Conservation (phyloP, 2,329 filamentous ascomycete species). For the Helicocarpus griseus region DNA sequence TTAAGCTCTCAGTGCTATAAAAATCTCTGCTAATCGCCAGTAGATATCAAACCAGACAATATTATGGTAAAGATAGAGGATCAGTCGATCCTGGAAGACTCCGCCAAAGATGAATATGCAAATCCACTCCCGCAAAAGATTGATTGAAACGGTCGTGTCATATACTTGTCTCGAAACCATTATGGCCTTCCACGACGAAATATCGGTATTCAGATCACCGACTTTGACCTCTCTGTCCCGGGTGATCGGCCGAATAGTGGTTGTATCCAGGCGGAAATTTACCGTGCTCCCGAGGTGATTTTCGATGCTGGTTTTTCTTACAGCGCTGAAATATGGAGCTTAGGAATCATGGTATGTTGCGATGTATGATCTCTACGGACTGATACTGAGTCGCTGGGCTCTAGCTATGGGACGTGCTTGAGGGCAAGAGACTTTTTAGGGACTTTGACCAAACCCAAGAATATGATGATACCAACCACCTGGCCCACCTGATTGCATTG, state of each 20-base stretch:
- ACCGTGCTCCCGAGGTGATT: conserved; percentile 29
- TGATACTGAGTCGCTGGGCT: too few relatives aligned
- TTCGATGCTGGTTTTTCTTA: conserved; percentile 25
- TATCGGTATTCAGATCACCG: conserved; percentile 22
- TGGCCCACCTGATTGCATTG: conserved; percentile 19
- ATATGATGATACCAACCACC: conserved; percentile 16
- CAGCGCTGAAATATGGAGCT: conserved; percentile 30
- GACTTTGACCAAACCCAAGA: conserved; percentile 11
- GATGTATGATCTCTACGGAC: too few relatives aligned
- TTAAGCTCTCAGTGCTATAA: conserved; percentile 2
- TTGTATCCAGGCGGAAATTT: conserved; percentile 35
- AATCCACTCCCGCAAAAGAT: conserved; percentile 23
- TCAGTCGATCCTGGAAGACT: conserved; percentile 14
- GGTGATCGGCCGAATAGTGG: conserved; percentile 29
- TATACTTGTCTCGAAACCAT: conserved; percentile 26
- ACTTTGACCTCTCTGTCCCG: conserved; percentile 24
- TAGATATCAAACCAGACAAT: conserved; percentile 36
- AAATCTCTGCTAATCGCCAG: conserved; percentile 5
- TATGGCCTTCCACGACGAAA: conserved; percentile 17
- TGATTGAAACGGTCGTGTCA: conserved; percentile 19
- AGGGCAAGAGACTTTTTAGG: conserved; percentile 21
- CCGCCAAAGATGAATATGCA: conserved; percentile 20
- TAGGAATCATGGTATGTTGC: conserved; percentile 25
- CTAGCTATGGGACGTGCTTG: conserved; percentile 26
- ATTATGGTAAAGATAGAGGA: conserved; percentile 28